Evolutionary conservation across 2,329 filamentous ascomycete genomes (phyloP).

Genomic region (Ophiostoma fasciatum): DNA sequence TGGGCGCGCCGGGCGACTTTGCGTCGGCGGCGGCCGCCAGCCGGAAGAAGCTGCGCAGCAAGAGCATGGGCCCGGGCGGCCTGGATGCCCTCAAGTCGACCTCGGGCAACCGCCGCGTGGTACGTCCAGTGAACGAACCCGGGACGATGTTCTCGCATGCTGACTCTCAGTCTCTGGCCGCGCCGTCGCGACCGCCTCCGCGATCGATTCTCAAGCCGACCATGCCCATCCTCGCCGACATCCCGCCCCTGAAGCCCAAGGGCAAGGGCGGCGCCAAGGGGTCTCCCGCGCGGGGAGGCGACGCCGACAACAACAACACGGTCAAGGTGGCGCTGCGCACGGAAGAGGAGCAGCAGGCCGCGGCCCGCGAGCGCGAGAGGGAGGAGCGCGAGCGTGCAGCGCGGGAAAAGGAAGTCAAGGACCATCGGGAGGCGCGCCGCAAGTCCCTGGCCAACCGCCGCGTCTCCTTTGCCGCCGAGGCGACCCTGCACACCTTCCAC

Average conservation of each 20-base stretch:
- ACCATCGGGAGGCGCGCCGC: conserved; percentile 72
- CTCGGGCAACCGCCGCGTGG: conserved; percentile 65
- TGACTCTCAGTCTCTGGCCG: conserved; percentile 36
- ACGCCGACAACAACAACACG: conserved; percentile 19
- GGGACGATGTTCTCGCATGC: too few relatives aligned
- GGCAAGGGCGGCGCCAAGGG: conserved; percentile 12
- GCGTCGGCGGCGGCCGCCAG: conserved; percentile 31
- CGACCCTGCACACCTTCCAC: conserved; percentile 93
- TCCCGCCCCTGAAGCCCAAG: conserved; percentile 52
- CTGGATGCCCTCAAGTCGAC: conserved; percentile 66
- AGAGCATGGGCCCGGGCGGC: conserved; percentile 88
- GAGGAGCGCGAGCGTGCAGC: conserved; percentile 50
- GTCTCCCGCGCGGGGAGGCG: conserved; percentile 15
- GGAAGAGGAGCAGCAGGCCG: conserved; percentile 56
- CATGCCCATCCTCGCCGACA: conserved; percentile 49
- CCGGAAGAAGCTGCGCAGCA: conserved; percentile 69
- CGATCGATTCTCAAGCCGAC: conserved; percentile 72
- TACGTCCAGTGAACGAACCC: too few relatives aligned
- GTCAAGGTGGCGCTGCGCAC: conserved; percentile 51
- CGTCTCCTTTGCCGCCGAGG: conserved; percentile 94
- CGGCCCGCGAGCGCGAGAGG: conserved; percentile 51
- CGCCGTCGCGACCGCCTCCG: conserved; percentile 33
- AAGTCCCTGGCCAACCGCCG: conserved; percentile 88
- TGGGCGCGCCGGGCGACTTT: conserved; percentile 22
- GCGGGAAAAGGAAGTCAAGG: conserved; percentile 45